phyloP scores from a whole-genome alignment of 2,329 filamentous ascomycete species.

The Claviceps digitariae region DNA sequence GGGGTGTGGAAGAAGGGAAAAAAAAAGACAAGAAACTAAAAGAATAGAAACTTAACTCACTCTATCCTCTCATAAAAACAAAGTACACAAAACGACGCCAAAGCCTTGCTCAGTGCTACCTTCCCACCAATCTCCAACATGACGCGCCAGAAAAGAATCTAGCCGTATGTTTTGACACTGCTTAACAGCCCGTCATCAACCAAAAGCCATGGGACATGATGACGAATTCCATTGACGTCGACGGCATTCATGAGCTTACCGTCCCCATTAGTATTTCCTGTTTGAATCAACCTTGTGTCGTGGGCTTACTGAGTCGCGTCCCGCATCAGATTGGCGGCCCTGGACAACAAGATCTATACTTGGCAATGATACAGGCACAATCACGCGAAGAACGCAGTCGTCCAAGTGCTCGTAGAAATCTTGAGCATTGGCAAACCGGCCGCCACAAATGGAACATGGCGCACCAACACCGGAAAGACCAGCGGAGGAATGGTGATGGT shows the following conservation, averaged over 20 bases:
- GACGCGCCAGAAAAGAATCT: no score
- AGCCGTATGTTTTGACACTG: no score
- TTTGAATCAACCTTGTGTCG: not conserved
- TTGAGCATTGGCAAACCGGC: constrained; percentile 68
- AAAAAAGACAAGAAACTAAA: no score
- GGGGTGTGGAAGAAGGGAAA: no score
- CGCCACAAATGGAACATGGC: constrained; percentile 82
- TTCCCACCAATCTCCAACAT: no score
- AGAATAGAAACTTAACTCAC: no score
- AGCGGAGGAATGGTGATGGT: not conserved
- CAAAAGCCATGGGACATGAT: not conserved
- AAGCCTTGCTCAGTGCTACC: no score
- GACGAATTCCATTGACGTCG: not conserved
- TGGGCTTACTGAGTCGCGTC: constrained; percentile 2
- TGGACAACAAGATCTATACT: not conserved
- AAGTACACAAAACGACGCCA: no score
- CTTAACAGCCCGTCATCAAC: no score
- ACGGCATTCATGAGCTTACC: not conserved
- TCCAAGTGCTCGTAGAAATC: constrained; percentile 96
- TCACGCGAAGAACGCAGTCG: constrained; percentile 46
- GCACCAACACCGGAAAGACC: constrained; percentile 35
- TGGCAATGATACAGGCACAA: constrained; percentile 27
- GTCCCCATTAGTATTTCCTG: not conserved
- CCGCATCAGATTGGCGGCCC: not conserved
- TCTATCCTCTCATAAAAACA: no score